These are phyloP conservation scores for Starmerella asiatica DNA, from an alignment of 805 yeast species.

Conservation along the genomic window DNA sequence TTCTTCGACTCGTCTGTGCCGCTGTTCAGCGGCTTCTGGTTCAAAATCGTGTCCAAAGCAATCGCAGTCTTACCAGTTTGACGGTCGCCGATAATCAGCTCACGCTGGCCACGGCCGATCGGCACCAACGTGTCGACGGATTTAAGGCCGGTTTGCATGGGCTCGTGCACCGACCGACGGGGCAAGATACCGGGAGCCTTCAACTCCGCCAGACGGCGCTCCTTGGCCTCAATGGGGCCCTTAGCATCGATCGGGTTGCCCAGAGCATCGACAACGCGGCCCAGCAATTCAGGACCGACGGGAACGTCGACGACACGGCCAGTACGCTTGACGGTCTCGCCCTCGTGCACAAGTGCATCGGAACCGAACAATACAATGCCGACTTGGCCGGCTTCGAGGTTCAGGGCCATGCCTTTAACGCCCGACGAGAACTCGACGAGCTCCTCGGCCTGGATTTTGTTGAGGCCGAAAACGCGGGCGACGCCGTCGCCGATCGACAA, in stretches of 20 bases:
- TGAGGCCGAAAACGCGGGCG: conserved; percentile 98
- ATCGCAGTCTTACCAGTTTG: conserved; percentile 99
- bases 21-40: conserved; percentile 98
- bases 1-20: conserved; percentile 93
- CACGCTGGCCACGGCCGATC: conserved; percentile 99
- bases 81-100: conserved; percentile 99
- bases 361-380: conserved; percentile 99
- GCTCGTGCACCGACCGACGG: conserved; percentile 96
- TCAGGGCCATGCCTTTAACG: conserved; percentile 99
- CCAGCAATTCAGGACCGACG: conserved; percentile 94
- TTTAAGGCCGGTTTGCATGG: conserved; percentile 99
- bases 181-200: conserved; percentile 99
- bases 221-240: conserved; percentile 86
- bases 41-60: conserved; percentile 94
- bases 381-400: conserved; percentile 99
- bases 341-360: conserved; percentile 96
- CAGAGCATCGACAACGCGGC: conserved; percentile 98
- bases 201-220: conserved; percentile 88
- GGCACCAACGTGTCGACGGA: conserved; percentile 98
- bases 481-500: conserved; percentile 99
- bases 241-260: conserved; percentile 99
- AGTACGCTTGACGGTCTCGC: conserved; percentile 99
- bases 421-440: conserved; percentile 98
- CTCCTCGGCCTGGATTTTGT: conserved; percentile 99
- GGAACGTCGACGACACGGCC: conserved; percentile 99